A percentile compares a stretch with the other conserved stretches of the same genome.
phyloP scores from a whole-genome alignment of 495 filamentous ascomycete species.

The Penicillium egyptiacum region DNA sequence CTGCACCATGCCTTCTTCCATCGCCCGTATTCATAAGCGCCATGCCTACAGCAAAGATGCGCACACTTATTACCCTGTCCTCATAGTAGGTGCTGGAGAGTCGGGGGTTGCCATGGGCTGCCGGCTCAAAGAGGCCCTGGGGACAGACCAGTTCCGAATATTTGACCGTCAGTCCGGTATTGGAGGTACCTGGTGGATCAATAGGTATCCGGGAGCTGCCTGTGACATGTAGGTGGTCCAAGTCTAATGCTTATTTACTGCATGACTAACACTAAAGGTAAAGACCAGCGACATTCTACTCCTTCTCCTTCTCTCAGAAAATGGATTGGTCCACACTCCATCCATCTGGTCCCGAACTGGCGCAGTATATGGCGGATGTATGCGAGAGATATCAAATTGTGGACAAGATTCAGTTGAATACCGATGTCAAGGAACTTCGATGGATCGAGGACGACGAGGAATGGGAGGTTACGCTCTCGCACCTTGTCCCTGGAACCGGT shows the following conservation, averaged over 20 bases:
- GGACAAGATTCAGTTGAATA: constrained; percentile 60
- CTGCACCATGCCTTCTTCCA: constrained; percentile 16
- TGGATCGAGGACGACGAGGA: constrained; percentile 51
- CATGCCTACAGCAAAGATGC: constrained; percentile 49
- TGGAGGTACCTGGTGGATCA: constrained; percentile 70
- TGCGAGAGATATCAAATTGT: constrained; percentile 58
- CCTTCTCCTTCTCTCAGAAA: constrained; percentile 62
- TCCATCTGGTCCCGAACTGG: constrained; percentile 56
- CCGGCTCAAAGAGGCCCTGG: constrained; percentile 56
- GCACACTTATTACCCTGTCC: constrained; percentile 57
- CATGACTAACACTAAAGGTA: constrained; percentile 8
- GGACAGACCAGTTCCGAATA: constrained; percentile 62
- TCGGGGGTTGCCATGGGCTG: constrained; percentile 68
- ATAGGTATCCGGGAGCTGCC: constrained; percentile 64
- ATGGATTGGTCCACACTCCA: constrained; percentile 56
- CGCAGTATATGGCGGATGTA: constrained; percentile 58
- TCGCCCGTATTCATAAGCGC: constrained; percentile 44
- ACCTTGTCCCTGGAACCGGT: constrained; percentile 54
- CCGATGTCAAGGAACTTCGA: constrained; percentile 47
- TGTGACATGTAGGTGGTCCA: constrained; percentile 42
- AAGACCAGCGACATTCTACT: constrained; percentile 60
- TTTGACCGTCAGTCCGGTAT: constrained; percentile 62
- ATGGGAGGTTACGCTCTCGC: constrained; percentile 55
- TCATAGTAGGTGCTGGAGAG: constrained; percentile 62
- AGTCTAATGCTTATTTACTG: not conserved